These are phyloP conservation scores for Solanum hybrid DNA, from an alignment of 305 asterid genomes.

Conservation along the genomic window DNA sequence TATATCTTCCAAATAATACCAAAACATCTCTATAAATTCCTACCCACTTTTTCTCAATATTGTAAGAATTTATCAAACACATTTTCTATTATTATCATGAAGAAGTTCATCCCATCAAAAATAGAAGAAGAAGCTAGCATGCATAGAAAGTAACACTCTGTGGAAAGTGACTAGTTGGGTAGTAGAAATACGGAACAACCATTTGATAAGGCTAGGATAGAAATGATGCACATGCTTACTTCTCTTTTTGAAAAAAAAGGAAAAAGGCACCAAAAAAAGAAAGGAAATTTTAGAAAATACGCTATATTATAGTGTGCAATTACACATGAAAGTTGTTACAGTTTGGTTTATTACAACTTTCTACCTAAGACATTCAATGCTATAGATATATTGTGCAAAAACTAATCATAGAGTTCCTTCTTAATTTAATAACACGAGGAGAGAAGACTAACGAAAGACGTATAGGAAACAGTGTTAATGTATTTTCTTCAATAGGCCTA, in stretches of 20 bases:
- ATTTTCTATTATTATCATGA: constrained; percentile 3
- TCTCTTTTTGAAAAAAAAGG: not conserved
- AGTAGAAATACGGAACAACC: constrained; percentile 28
- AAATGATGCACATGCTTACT: not conserved
- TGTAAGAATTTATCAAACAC: not conserved
- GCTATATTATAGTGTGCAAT: not conserved
- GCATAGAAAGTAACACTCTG: constrained; percentile 2
- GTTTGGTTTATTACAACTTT: not conserved
- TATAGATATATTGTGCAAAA: not conserved
- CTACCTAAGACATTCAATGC: not conserved
- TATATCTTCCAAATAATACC: not conserved
- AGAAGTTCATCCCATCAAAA: constrained; percentile 34
- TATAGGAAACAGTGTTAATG: not conserved
- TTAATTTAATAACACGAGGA: not conserved
- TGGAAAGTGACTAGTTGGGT: constrained; percentile 6
- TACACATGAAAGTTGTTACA: not conserved
- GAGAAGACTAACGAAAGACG: not conserved
- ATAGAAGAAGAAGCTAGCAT: constrained; percentile 13
- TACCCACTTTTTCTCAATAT: not conserved
- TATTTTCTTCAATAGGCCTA: not conserved
- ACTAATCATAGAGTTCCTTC: not conserved
- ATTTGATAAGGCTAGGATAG: not conserved
- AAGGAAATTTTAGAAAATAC: not conserved
- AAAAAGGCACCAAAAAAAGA: not conserved
- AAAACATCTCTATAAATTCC: not conserved